phyloP scores from a whole-genome alignment of 495 filamentous ascomycete genomes.

The Penicillium angulare region DNA sequence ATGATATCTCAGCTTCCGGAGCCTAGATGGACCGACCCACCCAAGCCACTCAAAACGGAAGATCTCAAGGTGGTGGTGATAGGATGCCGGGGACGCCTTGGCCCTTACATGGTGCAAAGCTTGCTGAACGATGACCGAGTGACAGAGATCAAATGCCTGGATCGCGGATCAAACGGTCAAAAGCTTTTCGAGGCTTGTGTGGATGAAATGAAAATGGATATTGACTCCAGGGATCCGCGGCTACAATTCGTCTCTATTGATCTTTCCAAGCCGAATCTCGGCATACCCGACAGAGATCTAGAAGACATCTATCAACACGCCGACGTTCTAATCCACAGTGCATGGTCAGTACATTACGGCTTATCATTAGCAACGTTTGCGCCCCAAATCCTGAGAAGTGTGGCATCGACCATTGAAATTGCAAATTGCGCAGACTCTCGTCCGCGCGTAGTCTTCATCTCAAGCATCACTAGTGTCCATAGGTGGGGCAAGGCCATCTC shows the following conservation, averaged over 20 bases:
- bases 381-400: conserved; percentile 46
- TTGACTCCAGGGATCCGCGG: conserved; percentile 6
- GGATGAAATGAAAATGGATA: conserved; percentile 5
- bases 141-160: conserved; percentile 11
- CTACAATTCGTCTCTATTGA: conserved; percentile 30
- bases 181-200: conserved; percentile 5
- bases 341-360: conserved; percentile 62
- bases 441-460: conserved; percentile 52
- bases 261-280: conserved; percentile 42
- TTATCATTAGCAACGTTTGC: conserved; percentile 50
- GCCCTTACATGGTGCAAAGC: conserved; percentile 11
- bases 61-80: conserved; percentile 11
- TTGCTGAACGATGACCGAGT: conserved; percentile 14
- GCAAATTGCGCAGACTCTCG: conserved; percentile 34
- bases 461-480: conserved; percentile 39
- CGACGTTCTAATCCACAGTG: conserved; percentile 55
- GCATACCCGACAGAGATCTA: conserved; percentile 34
- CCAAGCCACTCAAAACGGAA: neutral
- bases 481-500: conserved; percentile 28
- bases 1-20: conserved; percentile 7
- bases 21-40: neutral
- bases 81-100: conserved; percentile 11
- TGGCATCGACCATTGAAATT: conserved; percentile 49
- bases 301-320: conserved; percentile 33
- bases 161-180: conserved; percentile 5